Percentiles rank a stretch among this genome's conserved stretches.
Conservation (phyloP, 1,139 yeast species). For the Protomyces arabidopsidicola region DNA sequence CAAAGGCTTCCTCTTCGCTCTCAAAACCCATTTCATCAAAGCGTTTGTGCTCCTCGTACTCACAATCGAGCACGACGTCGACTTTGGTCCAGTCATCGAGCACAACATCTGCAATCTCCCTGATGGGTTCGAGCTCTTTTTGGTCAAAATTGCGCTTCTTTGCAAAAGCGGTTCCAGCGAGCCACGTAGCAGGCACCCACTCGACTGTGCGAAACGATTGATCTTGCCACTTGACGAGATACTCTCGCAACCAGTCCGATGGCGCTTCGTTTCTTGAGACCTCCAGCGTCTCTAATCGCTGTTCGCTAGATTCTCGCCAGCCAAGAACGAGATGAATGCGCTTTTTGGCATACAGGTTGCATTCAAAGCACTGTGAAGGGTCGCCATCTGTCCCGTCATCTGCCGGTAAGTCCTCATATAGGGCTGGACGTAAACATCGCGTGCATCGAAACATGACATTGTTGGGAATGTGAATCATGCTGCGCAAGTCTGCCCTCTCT, state of each 20-base stretch:
- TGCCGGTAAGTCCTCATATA: constrained; percentile 19
- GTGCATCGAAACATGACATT: constrained; percentile 21
- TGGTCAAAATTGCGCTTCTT: constrained; percentile 30
- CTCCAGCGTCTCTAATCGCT: constrained; percentile 14
- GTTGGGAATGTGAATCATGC: not conserved
- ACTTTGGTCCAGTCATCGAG: constrained; percentile 31
- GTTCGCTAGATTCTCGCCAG: constrained; percentile 11
- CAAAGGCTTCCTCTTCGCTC: constrained; percentile 29
- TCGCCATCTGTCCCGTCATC: constrained; percentile 9
- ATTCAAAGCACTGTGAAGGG: constrained; percentile 17
- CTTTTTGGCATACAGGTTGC: constrained; percentile 3
- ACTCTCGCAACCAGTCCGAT: constrained; percentile 27
- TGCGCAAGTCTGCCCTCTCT: constrained; percentile 1
- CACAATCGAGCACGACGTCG: constrained; percentile 31
- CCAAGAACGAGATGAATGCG: constrained; percentile 18
- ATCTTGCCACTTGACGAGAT: constrained; percentile 32
- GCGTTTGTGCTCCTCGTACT: constrained; percentile 18
- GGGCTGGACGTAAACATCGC: constrained; percentile 18
- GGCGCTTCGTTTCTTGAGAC: constrained; percentile 4
- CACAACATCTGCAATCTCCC: constrained; percentile 16
- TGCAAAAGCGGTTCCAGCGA: constrained; percentile 26
- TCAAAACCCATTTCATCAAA: constrained; percentile 29
- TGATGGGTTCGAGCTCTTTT: constrained; percentile 26
- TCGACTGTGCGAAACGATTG: constrained; percentile 30
- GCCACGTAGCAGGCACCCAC: constrained; percentile 34